Base-by-base conservation (phyloP, 164 flowering plant genomes). In the Berberis thunbergii region DNA sequence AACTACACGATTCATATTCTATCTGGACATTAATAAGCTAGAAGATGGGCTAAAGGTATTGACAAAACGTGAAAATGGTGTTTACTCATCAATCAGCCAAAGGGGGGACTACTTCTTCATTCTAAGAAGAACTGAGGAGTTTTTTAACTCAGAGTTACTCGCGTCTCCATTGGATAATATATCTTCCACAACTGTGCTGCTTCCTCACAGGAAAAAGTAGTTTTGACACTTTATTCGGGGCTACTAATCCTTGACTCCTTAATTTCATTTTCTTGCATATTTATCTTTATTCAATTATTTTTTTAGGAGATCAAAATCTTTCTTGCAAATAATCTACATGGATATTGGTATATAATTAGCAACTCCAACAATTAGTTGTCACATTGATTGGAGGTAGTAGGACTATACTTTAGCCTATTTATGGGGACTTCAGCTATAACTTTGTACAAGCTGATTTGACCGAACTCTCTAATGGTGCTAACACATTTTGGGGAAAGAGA, bases 181-280 rank as follows among this genome's bases (percentile, higher is more conserved):
- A 59, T 80, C 91, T 67, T 79, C 78, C 38, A 81, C 85, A 49
- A 85, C 77, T 10, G 75, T 88, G 64, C 73, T 93, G 56, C 79
- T 93, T 70, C 96, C 90, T 11, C 97, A 93, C 74, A 83, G 91
- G 72, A 85, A 83, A 77, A 90, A 92, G 98, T 88, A 78, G 13
- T 3, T 4, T 6, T 4, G 11, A 52, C 4, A 10, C n/a, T 52
- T 4, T 52, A 52, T 11, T 46, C 8, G 49, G 4, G 6, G 4
- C 49, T 46, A 8, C 26, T 26, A 0, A 26, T 26, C 26, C 26
- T 26, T 26, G 26, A 26, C 26, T 26, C 26, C 26, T 26, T 26
- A 26, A 26, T 26, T 26, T 26, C 26, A 26, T 26, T 26, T 26
- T 26, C 26, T 26, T 26, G 26, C 26, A 26, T 26, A 26, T 26